Conservation (phyloP, 441 rosid species). For the Kokia cookei region DNA sequence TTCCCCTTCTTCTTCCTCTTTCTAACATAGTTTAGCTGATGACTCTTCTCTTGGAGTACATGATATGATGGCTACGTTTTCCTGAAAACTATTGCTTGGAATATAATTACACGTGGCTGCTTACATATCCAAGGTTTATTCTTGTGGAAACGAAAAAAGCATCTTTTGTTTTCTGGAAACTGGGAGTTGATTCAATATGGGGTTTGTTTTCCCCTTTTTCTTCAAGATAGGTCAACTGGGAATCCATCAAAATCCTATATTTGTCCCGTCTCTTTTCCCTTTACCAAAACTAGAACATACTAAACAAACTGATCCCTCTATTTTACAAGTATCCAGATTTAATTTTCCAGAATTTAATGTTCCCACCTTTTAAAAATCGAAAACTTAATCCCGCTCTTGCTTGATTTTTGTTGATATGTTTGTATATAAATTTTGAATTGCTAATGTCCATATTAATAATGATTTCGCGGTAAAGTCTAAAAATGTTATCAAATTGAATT, state of each 20-base stretch:
- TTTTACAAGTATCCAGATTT: too few species aligned
- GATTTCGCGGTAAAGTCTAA: too few species aligned
- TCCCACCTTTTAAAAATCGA: too few species aligned
- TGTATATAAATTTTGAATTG: too few species aligned
- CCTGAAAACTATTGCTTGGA: background rate
- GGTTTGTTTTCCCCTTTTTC: background rate
- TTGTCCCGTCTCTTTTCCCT: background rate
- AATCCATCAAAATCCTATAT: background rate
- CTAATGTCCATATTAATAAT: too few species aligned
- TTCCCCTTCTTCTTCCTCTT: background rate
- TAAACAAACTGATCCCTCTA: too few species aligned
- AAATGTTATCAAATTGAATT: too few species aligned
- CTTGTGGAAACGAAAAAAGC: constrained; percentile 2
- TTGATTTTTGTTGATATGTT: too few species aligned
- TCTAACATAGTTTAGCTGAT: background rate
- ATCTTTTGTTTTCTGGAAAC: background rate
- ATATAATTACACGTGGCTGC: background rate
- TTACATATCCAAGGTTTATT: background rate
- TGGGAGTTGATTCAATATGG: background rate
- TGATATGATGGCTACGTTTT: background rate
- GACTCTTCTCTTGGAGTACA: background rate
- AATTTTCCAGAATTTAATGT: too few species aligned
- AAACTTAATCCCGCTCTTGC: too few species aligned
- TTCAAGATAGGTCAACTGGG: background rate
- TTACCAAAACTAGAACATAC: too few species aligned